A percentile compares a stretch with the other conserved stretches of the same genome.
phyloP scores from a whole-genome alignment of 23 red algal genomes.

The Chondrus crispus region DNA sequence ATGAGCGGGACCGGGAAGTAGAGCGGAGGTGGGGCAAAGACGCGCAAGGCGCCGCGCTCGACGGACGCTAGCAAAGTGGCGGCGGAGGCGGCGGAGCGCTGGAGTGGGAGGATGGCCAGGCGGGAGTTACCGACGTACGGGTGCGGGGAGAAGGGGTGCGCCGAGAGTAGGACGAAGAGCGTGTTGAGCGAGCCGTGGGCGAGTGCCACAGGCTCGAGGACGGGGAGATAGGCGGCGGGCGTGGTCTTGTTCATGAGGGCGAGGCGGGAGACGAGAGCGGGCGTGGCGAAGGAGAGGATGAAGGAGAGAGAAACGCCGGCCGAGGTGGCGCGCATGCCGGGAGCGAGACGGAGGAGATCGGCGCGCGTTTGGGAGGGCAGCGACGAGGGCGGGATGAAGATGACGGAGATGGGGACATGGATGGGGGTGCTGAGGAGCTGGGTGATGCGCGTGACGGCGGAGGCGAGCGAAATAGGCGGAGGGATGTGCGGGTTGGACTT shows the following conservation, averaged over 20 bases:
- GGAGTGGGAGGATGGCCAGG: not conserved
- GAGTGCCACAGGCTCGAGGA: slow-evolving; percentile 27
- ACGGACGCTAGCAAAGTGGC: slow-evolving; percentile 9
- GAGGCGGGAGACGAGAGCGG: not conserved
- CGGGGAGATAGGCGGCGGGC: not conserved
- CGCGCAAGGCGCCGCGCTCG: slow-evolving; percentile 42
- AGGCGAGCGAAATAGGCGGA: not conserved
- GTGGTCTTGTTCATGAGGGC: not conserved
- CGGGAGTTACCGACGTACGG: slow-evolving; percentile 16
- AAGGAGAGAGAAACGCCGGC: slow-evolving; percentile 26
- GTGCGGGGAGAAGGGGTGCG: not conserved
- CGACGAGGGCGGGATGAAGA: slow-evolving; percentile 32
- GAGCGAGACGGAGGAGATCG: not conserved
- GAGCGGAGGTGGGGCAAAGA: slow-evolving; percentile 42
- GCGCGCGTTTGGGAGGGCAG: not conserved
- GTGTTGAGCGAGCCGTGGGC: not conserved
- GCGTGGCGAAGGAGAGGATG: not conserved
- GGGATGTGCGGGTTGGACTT: slow-evolving; percentile 13
- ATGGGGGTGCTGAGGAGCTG: slow-evolving; percentile 2
- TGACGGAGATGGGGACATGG: slow-evolving; percentile 2
- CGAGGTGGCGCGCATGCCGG: slow-evolving; percentile 11
- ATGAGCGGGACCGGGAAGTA: slow-evolving; percentile 56
- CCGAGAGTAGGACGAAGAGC: slow-evolving; percentile 31
- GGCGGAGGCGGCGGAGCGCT: not conserved
- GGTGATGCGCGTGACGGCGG: not conserved